A percentile compares a stretch with the other conserved stretches of the same genome.
Evolutionary conservation across 129 eudicot species (phyloP).

Genomic region (Flaveria bidentis): DNA sequence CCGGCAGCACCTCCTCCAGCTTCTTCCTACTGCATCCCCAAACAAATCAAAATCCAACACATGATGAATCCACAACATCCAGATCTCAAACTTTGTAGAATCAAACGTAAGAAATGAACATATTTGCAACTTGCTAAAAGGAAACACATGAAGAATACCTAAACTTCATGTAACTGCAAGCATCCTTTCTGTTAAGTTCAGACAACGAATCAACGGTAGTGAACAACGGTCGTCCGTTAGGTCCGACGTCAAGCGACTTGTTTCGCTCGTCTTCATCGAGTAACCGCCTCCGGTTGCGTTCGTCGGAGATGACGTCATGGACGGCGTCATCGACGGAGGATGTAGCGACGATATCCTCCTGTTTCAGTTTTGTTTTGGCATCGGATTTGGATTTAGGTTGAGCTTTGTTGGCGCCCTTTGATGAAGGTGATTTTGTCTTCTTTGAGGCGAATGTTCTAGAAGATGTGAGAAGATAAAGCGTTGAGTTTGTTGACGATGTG

Average conservation of each 20-base stretch:
- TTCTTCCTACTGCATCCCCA: conserved; percentile 55
- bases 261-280: conserved; percentile 67
- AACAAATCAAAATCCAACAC: not conserved
- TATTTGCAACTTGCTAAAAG: too few relatives aligned
- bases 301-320: conserved; percentile 36
- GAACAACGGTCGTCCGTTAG: conserved; percentile 68
- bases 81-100: not conserved
- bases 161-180: conserved; percentile 51
- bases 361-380: conserved; percentile 33
- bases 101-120: not conserved
- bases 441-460: conserved; percentile 48
- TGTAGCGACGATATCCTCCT: conserved; percentile 31
- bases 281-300: conserved; percentile 41
- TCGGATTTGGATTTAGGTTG: conserved; percentile 37
- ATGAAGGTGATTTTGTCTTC: conserved; percentile 31
- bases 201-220: conserved; percentile 51
- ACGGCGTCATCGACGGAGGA: conserved; percentile 34
- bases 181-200: conserved; percentile 48
- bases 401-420: conserved; percentile 29
- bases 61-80: not conserved
- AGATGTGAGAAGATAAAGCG: conserved; percentile 25
- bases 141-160: not conserved
- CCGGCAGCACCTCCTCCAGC: conserved; percentile 67
- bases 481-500: conserved; percentile 20
- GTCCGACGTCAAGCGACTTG: conserved; percentile 75